Conservation (phyloP, 2,329 filamentous ascomycete species). For the Colletotrichum incanum region DNA sequence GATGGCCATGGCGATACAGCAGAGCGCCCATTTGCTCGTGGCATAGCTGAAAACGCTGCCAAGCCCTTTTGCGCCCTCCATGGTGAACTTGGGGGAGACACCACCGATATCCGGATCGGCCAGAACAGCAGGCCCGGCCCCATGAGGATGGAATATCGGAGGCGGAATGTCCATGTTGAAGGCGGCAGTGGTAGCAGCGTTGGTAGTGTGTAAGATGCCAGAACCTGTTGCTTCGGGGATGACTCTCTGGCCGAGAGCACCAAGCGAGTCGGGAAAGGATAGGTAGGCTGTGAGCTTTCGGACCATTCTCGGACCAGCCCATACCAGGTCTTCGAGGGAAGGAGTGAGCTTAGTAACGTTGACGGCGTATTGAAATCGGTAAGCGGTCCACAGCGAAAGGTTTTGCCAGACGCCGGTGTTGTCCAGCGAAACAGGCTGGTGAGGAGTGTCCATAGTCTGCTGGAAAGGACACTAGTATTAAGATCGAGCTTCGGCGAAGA, state of each 20-base stretch:
- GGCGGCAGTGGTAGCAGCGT: conserved; percentile 59
- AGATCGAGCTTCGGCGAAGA: background rate
- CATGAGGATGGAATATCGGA: conserved; percentile 4
- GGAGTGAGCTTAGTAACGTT: conserved; percentile 74
- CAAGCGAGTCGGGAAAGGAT: conserved; percentile 71
- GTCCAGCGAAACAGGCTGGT: conserved; percentile 49
- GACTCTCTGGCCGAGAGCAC: conserved; percentile 72
- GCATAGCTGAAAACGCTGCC: conserved; percentile 92
- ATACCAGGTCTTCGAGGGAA: conserved; percentile 77
- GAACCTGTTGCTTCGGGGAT: conserved; percentile 72
- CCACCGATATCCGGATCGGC: conserved; percentile 54
- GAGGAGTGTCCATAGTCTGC: conserved; percentile 34
- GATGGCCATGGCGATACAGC: conserved; percentile 88
- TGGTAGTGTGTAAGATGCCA: conserved; percentile 57
- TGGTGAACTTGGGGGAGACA: conserved; percentile 63
- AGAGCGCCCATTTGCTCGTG: conserved; percentile 92
- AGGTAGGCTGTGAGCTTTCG: conserved; percentile 78
- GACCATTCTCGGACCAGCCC: conserved; percentile 79
- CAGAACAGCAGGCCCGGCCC: conserved; percentile 52
- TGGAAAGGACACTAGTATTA: background rate
- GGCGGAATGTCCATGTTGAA: conserved; percentile 47
- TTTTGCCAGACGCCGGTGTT: conserved; percentile 67
- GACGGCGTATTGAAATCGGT: conserved; percentile 60
- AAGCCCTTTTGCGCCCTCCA: conserved; percentile 77
- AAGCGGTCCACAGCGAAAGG: conserved; percentile 67